Evolutionary conservation across 768 basidiomycete genomes (phyloP).

Genomic region (Tulasnella sp.): DNA sequence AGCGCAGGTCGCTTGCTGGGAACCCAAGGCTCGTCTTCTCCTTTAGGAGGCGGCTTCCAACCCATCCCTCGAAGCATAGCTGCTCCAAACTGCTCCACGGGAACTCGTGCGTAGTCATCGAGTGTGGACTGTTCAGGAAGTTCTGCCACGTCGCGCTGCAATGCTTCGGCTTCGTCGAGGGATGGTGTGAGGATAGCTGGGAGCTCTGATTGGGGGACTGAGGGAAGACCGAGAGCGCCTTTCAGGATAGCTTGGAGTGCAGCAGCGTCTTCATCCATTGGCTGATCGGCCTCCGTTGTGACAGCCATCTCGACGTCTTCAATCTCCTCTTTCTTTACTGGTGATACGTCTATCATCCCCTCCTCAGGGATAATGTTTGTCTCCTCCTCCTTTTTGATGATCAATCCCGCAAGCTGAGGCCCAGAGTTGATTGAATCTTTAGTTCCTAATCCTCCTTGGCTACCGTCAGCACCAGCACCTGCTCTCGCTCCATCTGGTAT

Average conservation of each 20-base stretch:
- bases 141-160: constrained; percentile 69
- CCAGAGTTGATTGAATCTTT: constrained; percentile 68
- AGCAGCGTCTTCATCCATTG: constrained; percentile 26
- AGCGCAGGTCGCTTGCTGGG: constrained; percentile 76
- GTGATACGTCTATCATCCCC: constrained; percentile 19
- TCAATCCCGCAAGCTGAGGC: constrained; percentile 58
- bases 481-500: constrained; percentile 54
- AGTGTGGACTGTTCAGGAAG: constrained; percentile 67
- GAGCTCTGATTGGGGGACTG: constrained; percentile 28
- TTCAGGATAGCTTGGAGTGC: constrained; percentile 32
- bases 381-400: constrained; percentile 33
- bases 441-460: constrained; percentile 67
- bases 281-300: constrained; percentile 59
- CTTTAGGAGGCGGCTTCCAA: constrained; percentile 69
- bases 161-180: constrained; percentile 71
- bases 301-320: constrained; percentile 30
- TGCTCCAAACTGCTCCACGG: constrained; percentile 85
- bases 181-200: constrained; percentile 53
- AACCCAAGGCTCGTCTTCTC: constrained; percentile 65
- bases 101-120: constrained; percentile 83
- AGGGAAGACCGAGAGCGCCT: constrained; percentile 27
- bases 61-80: constrained; percentile 95
- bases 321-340: constrained; percentile 21
- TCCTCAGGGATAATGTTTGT: constrained; percentile 23
- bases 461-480: constrained; percentile 50